Percentiles rank a stretch among this genome's conserved stretches.
Conservation (phyloP, 495 filamentous ascomycete species). For the Penicillium antarcticum region DNA sequence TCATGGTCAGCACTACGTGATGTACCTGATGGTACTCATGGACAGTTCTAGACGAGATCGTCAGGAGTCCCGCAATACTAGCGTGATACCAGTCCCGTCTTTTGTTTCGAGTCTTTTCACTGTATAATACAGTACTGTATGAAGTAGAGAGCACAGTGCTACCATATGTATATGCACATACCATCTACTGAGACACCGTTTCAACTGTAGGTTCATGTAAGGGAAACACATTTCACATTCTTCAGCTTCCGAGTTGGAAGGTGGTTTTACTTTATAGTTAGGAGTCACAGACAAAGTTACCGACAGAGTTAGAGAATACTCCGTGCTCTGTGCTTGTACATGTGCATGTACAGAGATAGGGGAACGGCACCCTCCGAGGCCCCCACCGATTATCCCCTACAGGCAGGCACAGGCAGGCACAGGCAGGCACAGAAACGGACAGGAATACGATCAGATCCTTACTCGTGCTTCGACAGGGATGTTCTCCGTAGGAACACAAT, state of each 20-base stretch:
- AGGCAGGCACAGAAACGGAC: background rate
- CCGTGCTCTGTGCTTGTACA: background rate
- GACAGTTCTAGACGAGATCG: conserved; percentile 7
- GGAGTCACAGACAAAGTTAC: too few relatives aligned
- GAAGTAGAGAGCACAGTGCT: too few relatives aligned
- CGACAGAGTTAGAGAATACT: too few relatives aligned
- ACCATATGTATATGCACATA: background rate
- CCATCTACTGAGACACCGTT: background rate
- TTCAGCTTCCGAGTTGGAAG: background rate
- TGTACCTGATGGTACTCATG: background rate
- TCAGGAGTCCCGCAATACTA: conserved; percentile 2
- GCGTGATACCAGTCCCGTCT: background rate
- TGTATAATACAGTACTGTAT: too few relatives aligned
- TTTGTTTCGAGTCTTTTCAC: background rate
- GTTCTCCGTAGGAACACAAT: background rate
- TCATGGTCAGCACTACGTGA: too few relatives aligned
- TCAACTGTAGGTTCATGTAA: too few relatives aligned
- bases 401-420: background rate
- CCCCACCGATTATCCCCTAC: background rate
- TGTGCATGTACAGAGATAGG: background rate
- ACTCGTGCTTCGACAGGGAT: background rate
- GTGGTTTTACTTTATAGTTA: background rate
- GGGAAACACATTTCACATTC: background rate
- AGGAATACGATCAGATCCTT: background rate
- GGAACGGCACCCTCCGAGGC: conserved; percentile 1